Evolutionary conservation across 345 rosid genomes (phyloP), one percentile per base, ranked within the genome.

Genomic region (Durio zibethinus): DNA sequence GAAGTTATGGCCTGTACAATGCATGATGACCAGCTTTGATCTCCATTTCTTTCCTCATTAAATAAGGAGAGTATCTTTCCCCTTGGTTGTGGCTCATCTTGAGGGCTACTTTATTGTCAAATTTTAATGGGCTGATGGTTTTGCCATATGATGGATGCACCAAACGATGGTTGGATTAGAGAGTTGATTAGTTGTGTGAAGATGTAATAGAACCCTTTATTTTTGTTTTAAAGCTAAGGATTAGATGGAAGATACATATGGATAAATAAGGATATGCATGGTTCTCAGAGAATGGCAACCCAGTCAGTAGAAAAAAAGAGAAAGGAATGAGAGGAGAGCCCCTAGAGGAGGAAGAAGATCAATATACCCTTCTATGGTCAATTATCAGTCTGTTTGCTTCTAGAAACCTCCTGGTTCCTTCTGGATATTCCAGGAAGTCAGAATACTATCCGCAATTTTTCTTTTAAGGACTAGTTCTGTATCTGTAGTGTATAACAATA

Each of bases 51-150:
- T 67, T 67, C 16, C 31, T 42, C n/a, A 23, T 23, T 7, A 25
- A 68, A 23, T 43, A 68, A 43, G 54, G 31, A 67, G n/a, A 38
- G 16, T 23, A 12, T 25, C 31, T 12, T 66, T 68, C 54, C 10
- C 36, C 36, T 43, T 23, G 35, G 20, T 68, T 21, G 42, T 68
- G 53, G 35, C 12, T 65, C 48, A 36, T 38, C 47, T n/a, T 4
- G 25, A 35, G 29, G 45, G 45, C 29, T 40, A 36, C 16, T n/a
- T 38, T 12, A 1, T 67, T 35, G 20, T 67, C 12, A n/a, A 23
- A 23, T 12, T 67, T 67, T n/a, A 42, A 67, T 67, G 16, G 14
- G 72, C 72, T 42, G 72, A 67, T 43, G 72, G 20, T 67, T 67
- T 14, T 67, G 35, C 20, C 16, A 67, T 67, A 12, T 67, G 0